Evolutionary conservation across 208 protist species (phyloP), one percentile per base, ranked within the genome.

Genomic region (Porcisia deanei): DNA sequence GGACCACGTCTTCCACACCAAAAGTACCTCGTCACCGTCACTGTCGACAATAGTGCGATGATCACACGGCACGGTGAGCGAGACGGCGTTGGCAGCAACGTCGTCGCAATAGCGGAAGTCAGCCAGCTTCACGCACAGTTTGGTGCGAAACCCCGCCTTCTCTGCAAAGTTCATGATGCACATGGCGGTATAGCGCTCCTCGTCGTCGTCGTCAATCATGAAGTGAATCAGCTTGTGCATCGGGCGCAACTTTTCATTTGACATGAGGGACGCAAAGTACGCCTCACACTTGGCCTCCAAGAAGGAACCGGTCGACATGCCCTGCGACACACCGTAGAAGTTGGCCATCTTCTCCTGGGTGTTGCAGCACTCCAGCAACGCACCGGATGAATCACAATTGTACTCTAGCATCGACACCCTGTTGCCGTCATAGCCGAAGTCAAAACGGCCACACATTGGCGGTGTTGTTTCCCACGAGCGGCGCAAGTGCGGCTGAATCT

Each of bases 1-100:
- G 41, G 88, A 92, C 91, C 92, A 97, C 37, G 87, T 92, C 85
- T 97, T 97, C 91, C 89, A 97, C 71, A 97, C 90, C 71, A 95
- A 67, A 47, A 86, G 76, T 55, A 97, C 88, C 75, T 87, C 80
- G 73, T 91, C 89, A 9, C 84, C 83, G 30, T 95, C 89, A 30
- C 73, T 65, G 72, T 95, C 90, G n/a, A 92, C 74, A 63, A 96
- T 90, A 14, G 68, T 69, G 16, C 68, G 73, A 67, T 90, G 76
- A 41, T 86, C 80, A 69, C 69, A 85, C 67, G 71, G 74, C 41
- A 65, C 58, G 25, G 75, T 59, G 64, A 82, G 65, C 34, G 81
- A 75, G 2, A 73, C 73, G 25, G 68, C 54, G 57, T 84, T 69
- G 8, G 30, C 80, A 34, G 76, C 70, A 34, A 70, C 43, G 16